phyloP scores from a whole-genome alignment of 805 yeast genomes.

The Myxozyma geophila region DNA sequence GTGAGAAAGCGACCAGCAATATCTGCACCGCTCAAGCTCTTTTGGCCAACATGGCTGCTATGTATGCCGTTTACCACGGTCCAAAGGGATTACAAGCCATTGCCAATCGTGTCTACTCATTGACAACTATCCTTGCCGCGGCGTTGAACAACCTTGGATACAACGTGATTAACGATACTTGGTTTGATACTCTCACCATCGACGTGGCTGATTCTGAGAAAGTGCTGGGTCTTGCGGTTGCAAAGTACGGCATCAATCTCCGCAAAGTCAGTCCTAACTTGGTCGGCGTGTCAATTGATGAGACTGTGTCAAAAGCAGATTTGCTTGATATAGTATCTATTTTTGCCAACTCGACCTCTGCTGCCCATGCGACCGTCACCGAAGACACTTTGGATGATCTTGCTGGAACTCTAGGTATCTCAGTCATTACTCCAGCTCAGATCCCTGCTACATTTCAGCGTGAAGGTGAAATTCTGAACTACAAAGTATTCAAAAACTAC shows the following conservation, averaged over 20 bases:
- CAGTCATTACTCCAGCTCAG: slow-evolving; percentile 59
- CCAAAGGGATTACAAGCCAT: slow-evolving; percentile 81
- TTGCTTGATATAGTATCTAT: slow-evolving; percentile 59
- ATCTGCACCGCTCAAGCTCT: slow-evolving; percentile 98
- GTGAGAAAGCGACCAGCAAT: slow-evolving; percentile 97
- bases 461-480: slow-evolving; percentile 51
- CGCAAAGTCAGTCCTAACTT: slow-evolving; percentile 65
- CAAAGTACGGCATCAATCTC: slow-evolving; percentile 70
- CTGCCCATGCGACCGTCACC: slow-evolving; percentile 11
- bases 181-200: slow-evolving; percentile 77
- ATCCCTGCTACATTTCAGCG: slow-evolving; percentile 48
- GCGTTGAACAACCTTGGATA: slow-evolving; percentile 55
- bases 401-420: slow-evolving; percentile 35
- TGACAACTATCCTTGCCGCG: slow-evolving; percentile 71
- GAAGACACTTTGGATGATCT: slow-evolving; percentile 27
- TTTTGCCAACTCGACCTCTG: slow-evolving; percentile 54
- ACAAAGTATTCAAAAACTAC: slow-evolving; percentile 80
- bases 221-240: slow-evolving; percentile 61
- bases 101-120: slow-evolving; percentile 74
- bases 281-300: slow-evolving; percentile 87
- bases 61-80: slow-evolving; percentile 96
- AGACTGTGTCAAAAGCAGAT: slow-evolving; percentile 72
- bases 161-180: slow-evolving; percentile 59
- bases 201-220: slow-evolving; percentile 67
- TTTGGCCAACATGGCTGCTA: slow-evolving; percentile 92